A percentile compares a stretch with the other conserved stretches of the same genome.
phyloP scores from a whole-genome alignment of 129 eudicot species.

The Gnaphalium uliginosum region DNA sequence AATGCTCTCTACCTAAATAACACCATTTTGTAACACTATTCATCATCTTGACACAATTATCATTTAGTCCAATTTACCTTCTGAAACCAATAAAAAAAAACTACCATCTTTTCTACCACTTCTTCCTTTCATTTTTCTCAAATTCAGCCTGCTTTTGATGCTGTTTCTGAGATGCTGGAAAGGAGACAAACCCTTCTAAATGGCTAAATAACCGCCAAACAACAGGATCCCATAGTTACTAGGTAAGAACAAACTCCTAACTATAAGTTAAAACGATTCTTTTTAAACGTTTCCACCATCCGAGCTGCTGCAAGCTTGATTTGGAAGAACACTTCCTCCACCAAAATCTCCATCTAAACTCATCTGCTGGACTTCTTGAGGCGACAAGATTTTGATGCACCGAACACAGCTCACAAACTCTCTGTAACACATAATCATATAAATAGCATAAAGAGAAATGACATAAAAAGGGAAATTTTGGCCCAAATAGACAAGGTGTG shows the following conservation, averaged over 20 bases:
- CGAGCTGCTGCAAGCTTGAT: constrained; percentile 92
- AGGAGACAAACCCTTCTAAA: neutral
- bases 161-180: neutral
- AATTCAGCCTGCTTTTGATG: constrained; percentile 5
- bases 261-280: constrained; percentile 9
- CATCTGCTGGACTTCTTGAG: constrained; percentile 93
- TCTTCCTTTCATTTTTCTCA: constrained; percentile 6
- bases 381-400: constrained; percentile 85
- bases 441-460: neutral
- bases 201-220: constrained; percentile 18
- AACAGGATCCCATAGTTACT: constrained; percentile 8
- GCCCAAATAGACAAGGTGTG: neutral
- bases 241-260: constrained; percentile 21
- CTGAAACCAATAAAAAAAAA: neutral
- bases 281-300: constrained; percentile 72
- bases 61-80: neutral
- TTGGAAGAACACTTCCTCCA: constrained; percentile 58
- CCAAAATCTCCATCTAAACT: constrained; percentile 90
- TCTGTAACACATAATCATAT: constrained; percentile 39
- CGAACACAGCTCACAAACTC: constrained; percentile 87
- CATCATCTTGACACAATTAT: constrained; percentile 8
- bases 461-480: too few relatives aligned
- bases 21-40: constrained; percentile 16
- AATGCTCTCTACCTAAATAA: constrained; percentile 17
- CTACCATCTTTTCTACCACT: neutral